Evolutionary conservation across 2,329 filamentous ascomycete species (phyloP), one percentile per base, ranked within the genome.

Genomic region (Diaporthe australafricana): DNA sequence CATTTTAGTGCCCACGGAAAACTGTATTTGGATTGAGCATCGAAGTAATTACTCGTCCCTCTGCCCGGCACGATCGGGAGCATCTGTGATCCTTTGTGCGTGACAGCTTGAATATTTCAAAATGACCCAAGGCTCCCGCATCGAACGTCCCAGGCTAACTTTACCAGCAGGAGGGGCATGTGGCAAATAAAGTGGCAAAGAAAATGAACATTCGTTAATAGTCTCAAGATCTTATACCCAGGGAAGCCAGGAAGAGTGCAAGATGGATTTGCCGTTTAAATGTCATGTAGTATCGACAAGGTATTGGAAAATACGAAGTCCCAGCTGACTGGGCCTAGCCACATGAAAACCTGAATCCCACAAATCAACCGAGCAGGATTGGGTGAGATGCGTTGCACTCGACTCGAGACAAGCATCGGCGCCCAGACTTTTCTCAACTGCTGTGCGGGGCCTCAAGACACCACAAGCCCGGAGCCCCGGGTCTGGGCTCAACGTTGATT

Each of bases 221-320:
- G 9, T 45, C 25, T 38, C 9, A 16, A 62, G 17, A 32, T 12
- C 3, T 32, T 45, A 11, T n/a, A n/a, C n/a, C 25, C 30, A 45
- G 16, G 16, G 56, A 16, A 45, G 25, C 11, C 12, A 32, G 22
- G 56, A 16, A 35, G 57, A 48, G 20, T 22, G 42, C 42, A 20
- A 47, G 25, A 27, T 32, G 40, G 30, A 48, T 63, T 40, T 48
- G 42, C 42, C 57, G 57, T 63, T 63, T n/a, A 22, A 47, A 63
- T 63, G 45, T 35, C 27, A 35, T 17, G 12, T 25, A 32, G 16
- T 3, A 48, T 45, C 45, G 20, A 27, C 42, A 48, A 63, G 60
- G 16, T 1, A 11, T 25, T 63, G 27, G 42, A 8, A 48, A 48
- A 63, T 47, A 47, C 57, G 40, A 48, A 8, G 30, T 48, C 27